These are phyloP conservation scores for Diaporthe velutina DNA, from an alignment of 2,329 filamentous ascomycete species.

Conservation along the genomic window DNA sequence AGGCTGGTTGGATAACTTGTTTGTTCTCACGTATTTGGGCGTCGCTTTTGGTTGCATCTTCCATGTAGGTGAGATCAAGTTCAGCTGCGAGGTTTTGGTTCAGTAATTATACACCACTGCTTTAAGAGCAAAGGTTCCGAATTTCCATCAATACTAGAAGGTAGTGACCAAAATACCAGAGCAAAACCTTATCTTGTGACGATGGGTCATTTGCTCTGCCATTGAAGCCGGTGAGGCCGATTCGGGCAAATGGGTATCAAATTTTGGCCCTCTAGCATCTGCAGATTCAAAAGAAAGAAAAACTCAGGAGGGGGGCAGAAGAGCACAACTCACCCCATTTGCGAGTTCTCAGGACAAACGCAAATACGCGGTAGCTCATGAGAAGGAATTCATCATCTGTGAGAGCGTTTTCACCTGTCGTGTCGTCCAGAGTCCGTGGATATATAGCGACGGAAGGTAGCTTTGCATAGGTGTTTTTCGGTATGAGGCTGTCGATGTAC, in stretches of 20 bases:
- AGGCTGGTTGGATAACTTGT: slow-evolving; percentile 40
- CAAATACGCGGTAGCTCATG: slow-evolving; percentile 51
- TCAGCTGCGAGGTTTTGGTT: background rate
- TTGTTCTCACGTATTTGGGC: background rate
- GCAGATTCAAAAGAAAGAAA: no score
- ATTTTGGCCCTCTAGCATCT: no score
- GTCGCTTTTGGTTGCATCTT: background rate
- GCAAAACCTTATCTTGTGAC: no score
- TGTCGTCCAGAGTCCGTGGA: slow-evolving; percentile 35
- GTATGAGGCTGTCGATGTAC: slow-evolving; percentile 37
- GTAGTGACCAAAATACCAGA: no score
- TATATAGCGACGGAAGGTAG: slow-evolving; percentile 35
- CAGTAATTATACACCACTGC: background rate
- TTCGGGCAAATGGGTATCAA: no score
- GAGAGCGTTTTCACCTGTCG: slow-evolving; percentile 4
- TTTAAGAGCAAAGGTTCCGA: no score
- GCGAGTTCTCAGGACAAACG: slow-evolving; percentile 49
- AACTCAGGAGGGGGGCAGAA: slow-evolving; percentile 15
- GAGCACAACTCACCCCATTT: slow-evolving; percentile 49
- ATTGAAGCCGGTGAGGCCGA: no score
- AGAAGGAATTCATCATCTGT: slow-evolving; percentile 47
- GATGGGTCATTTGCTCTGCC: no score
- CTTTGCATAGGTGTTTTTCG: slow-evolving; percentile 23
- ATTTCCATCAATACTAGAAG: no score
- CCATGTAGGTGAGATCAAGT: background rate